Percentiles rank a stretch among this genome's conserved stretches.
Evolutionary conservation across 257 asterid genomes (phyloP).

Genomic region (Cruciata laevipes): DNA sequence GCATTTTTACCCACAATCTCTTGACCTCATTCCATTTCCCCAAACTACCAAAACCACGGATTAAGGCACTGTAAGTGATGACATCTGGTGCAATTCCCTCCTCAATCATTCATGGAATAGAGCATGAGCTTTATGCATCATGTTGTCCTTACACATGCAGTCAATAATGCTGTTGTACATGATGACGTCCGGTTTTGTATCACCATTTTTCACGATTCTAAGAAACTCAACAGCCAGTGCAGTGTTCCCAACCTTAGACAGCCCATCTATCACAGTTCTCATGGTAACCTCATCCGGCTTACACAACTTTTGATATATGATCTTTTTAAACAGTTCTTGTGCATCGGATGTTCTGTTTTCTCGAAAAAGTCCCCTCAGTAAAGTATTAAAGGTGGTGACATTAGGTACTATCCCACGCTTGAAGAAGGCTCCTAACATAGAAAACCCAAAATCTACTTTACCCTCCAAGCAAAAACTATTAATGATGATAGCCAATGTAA

Average conservation of each 20-base stretch:
- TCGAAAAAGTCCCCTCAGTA: conserved; percentile 23
- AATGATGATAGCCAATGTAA: conserved; percentile 1
- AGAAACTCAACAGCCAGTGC: conserved; percentile 13
- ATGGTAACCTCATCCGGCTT: not conserved
- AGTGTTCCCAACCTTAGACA: conserved; percentile 25
- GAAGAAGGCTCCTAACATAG: conserved; percentile 19
- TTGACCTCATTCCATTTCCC: conserved; percentile 5
- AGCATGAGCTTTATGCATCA: conserved; percentile 18
- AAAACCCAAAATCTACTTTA: conserved; percentile 16
- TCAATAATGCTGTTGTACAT: conserved; percentile 14
- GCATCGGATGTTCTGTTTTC: conserved; percentile 16
- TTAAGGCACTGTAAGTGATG: conserved; percentile 1
- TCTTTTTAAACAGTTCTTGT: conserved; percentile 23
- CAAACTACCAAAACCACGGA: not conserved
- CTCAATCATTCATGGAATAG: conserved; percentile 20
- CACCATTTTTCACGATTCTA: not conserved
- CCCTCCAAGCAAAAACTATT: conserved; percentile 12
- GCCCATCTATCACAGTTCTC: conserved; percentile 20
- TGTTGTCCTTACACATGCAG: conserved; percentile 22
- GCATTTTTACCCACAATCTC: not conserved
- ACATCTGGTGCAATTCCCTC: conserved; percentile 16
- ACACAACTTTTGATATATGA: conserved; percentile 13
- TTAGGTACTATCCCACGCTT: conserved; percentile 22
- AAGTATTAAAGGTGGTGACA: conserved; percentile 15
- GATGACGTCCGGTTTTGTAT: conserved; percentile 11